Evolutionary conservation across 495 filamentous ascomycete species (phyloP).

Genomic region (Wilcoxina mikolae): DNA sequence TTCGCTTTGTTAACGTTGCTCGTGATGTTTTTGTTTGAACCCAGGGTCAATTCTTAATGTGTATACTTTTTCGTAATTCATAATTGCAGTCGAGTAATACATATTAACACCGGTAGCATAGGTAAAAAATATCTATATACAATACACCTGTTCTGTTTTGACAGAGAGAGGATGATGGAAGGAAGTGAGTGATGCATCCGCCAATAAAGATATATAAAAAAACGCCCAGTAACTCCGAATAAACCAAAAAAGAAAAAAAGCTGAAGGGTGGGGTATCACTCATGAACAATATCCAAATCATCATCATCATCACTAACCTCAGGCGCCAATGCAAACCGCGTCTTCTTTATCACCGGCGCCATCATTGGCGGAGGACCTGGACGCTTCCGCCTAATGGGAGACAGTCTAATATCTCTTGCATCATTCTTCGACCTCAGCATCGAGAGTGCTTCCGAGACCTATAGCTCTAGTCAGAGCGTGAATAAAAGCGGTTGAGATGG

Average conservation of each 20-base stretch:
- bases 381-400: constrained; percentile 59
- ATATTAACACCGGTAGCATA: too few species aligned
- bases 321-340: constrained; percentile 45
- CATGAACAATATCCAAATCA: constrained; percentile 23
- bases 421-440: constrained; percentile 43
- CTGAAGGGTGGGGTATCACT: constrained; percentile 13
- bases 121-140: too few species aligned
- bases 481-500: constrained; percentile 11
- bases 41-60: too few species aligned
- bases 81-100: too few species aligned
- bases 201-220: too few species aligned
- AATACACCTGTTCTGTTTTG: too few species aligned
- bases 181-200: too few species aligned
- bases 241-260: background rate
- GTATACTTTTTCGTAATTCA: too few species aligned
- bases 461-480: constrained; percentile 18
- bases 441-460: constrained; percentile 11
- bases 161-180: too few species aligned
- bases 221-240: background rate
- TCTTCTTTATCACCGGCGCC: constrained; percentile 54
- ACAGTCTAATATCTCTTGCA: constrained; percentile 48
- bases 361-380: constrained; percentile 10
- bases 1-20: too few species aligned
- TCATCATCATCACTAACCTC: constrained; percentile 49
- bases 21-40: too few species aligned